Evolutionary conservation across 2,329 filamentous ascomycete species (phyloP), one percentile per base, ranked within the genome.

Genomic region (Exophiala bonariae): DNA sequence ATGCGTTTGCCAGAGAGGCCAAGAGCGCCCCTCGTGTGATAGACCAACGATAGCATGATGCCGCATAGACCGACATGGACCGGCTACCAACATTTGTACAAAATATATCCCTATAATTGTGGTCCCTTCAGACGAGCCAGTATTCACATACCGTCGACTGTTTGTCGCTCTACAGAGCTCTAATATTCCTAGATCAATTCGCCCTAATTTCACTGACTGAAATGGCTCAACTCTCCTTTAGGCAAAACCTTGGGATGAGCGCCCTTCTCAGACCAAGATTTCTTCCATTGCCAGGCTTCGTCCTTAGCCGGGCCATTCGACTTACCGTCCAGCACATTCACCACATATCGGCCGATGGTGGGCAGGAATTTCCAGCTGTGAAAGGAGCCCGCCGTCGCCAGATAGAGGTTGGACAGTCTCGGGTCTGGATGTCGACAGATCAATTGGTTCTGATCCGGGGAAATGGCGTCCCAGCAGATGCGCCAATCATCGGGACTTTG

Each of bases 351-450:
- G 3, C 82, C 81, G 53, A 83, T 77, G 18, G 77, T 77, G 1
- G 81, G 81, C 19, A 85, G 66, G 59, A 87, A 83, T 62, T 85
- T 85, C 75, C 78, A 84, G 22, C 77, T 76, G 59, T 85, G 82
- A 53, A 84, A 82, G 10, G 80, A 83, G 1, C 82, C 82, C 10
- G 79, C 81, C 0, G 77, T 78, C 0, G 81, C 82, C 18, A 86
- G 61, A 61, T 77, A 83, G 11, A 86, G 63, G 49, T 79, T 79
- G 38, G 61, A 61, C 59, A 77, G 56, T 8, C 71, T 64, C 4
- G 71, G 63, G 36, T 49, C 52, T 8, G 79, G 74, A 59, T 78
- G 73, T 22, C 54, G 62, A 6, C 75, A 74, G 56, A 85, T 77
- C 43, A 85, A 68, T 57, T 81, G 82, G 59, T 85, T 80, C 62